Evolutionary conservation across 305 asterid species (phyloP), one percentile per base, ranked within the genome.

Genomic region (Lippia alba): DNA sequence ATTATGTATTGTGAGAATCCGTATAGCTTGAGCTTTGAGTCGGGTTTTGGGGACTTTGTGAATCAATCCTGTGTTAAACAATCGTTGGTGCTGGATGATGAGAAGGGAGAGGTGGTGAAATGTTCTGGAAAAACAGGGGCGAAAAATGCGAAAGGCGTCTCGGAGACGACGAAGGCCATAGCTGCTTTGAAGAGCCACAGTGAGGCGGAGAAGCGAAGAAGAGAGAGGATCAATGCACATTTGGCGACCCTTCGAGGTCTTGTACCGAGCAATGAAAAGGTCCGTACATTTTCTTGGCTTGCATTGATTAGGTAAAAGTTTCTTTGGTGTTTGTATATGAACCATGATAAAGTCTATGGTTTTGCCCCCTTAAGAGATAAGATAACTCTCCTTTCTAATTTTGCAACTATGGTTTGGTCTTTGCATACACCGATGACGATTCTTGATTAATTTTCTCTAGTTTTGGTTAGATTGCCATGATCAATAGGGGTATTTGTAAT

Each of bases 151-250:
- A 24, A 24, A 1, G 89, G 72, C 48, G 65, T 46, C 67, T 62
- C 87, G 8, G 91, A 72, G 61, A 83, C 73, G 61, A 83, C 73
- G 24, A 89, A 89, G 76, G 71, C 86, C 0, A 53, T 66, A 30
- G 92, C 88, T 10, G 96, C 97, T 44, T 76, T 89, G 83, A 91
- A 85, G 82, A 89, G 91, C 70, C 97, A 89, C 59, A 87, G 97
- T 67, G 97, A 91, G 78, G 91, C 97, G 18, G 97, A 89, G 79
- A 85, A 83, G 80, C 80, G 97, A 72, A 81, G 96, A 61, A 87
- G 97, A 78, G 93, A 89, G 73, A 82, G 94, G 82, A 89, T 91
- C 79, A 91, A 91, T 74, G 87, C 91, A 50, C 93, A 84, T 82
- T 81, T 86, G 19, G 79, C 46, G 14, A 88, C 87, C 20, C 97